These are phyloP conservation scores for Suillus occidentalis DNA, from an alignment of 768 basidiomycete species.

Conservation along the genomic window DNA sequence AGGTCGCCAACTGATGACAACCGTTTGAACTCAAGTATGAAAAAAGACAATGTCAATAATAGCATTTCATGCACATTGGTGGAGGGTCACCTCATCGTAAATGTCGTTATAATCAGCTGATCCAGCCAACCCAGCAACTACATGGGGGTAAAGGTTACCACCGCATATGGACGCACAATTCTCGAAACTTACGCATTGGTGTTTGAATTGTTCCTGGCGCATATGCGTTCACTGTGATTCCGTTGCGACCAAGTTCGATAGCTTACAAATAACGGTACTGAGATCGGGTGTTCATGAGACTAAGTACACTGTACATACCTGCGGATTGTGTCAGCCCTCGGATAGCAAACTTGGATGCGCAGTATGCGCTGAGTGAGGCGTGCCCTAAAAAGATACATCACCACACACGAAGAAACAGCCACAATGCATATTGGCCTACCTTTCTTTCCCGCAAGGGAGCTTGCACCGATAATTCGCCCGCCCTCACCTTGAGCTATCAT, in stretches of 20 bases:
- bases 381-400: constrained; percentile 26
- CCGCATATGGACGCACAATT: neutral
- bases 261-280: constrained; percentile 21
- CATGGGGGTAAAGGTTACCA: neutral
- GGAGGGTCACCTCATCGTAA: constrained; percentile 13
- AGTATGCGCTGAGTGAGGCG: constrained; percentile 31
- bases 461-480: constrained; percentile 42
- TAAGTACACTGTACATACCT: constrained; percentile 14
- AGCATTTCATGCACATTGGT: neutral
- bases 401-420: neutral
- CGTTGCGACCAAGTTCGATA: constrained; percentile 27
- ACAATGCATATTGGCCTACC: constrained; percentile 10
- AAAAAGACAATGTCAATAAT: neutral
- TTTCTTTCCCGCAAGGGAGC: constrained; percentile 38
- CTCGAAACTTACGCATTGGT: constrained; percentile 25
- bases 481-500: constrained; percentile 45
- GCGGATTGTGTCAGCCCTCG: constrained; percentile 41
- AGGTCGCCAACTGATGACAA: constrained; percentile 21
- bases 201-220: constrained; percentile 34
- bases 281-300: neutral
- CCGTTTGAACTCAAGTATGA: constrained; percentile 13
- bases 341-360: constrained; percentile 42
- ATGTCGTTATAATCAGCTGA: constrained; percentile 16
- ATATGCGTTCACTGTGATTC: constrained; percentile 37
- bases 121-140: constrained; percentile 20